These are phyloP conservation scores for Pythium pyrilobum DNA, from an alignment of 352 stramenopile species.

Conservation along the genomic window DNA sequence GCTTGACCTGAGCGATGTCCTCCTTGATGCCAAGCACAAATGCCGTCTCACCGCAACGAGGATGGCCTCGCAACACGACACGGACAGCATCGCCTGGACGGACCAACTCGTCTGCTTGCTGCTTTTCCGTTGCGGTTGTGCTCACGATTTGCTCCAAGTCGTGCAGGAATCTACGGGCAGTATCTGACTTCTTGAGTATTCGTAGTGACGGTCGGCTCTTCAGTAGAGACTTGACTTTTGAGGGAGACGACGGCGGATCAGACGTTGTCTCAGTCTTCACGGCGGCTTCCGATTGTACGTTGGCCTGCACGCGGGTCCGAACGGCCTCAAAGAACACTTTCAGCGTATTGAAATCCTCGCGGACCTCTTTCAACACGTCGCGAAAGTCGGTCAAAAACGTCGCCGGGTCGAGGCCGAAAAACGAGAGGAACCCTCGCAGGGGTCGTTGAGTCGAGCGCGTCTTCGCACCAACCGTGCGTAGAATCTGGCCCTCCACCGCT, in stretches of 20 bases:
- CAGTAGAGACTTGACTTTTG: slow-evolving; percentile 8
- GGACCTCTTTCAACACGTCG: slow-evolving; percentile 55
- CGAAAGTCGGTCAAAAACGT: slow-evolving; percentile 72
- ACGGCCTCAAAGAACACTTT: slow-evolving; percentile 59
- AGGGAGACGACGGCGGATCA: neutral
- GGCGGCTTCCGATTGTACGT: neutral
- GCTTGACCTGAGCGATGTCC: slow-evolving; percentile 67
- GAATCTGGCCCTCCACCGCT: slow-evolving; percentile 51
- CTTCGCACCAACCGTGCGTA: slow-evolving; percentile 52
- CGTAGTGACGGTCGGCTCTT: slow-evolving; percentile 5
- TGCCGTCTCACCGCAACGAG: slow-evolving; percentile 67
- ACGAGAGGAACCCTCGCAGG: slow-evolving; percentile 58
- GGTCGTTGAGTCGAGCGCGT: slow-evolving; percentile 54
- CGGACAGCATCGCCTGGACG: slow-evolving; percentile 51
- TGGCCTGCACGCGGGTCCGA: slow-evolving; percentile 44
- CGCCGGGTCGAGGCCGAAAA: slow-evolving; percentile 71
- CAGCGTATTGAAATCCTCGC: slow-evolving; percentile 61
- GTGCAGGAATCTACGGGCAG: slow-evolving; percentile 46
- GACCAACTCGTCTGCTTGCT: slow-evolving; percentile 32
- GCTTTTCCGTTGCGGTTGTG: slow-evolving; percentile 31
- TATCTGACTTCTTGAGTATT: slow-evolving; percentile 37
- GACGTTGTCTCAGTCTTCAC: neutral
- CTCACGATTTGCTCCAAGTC: slow-evolving; percentile 58
- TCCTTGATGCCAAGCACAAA: slow-evolving; percentile 64
- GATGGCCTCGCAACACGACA: slow-evolving; percentile 69